phyloP scores from a whole-genome alignment of 2,329 filamentous ascomycete species.

The Zymoseptoria passerinii region DNA sequence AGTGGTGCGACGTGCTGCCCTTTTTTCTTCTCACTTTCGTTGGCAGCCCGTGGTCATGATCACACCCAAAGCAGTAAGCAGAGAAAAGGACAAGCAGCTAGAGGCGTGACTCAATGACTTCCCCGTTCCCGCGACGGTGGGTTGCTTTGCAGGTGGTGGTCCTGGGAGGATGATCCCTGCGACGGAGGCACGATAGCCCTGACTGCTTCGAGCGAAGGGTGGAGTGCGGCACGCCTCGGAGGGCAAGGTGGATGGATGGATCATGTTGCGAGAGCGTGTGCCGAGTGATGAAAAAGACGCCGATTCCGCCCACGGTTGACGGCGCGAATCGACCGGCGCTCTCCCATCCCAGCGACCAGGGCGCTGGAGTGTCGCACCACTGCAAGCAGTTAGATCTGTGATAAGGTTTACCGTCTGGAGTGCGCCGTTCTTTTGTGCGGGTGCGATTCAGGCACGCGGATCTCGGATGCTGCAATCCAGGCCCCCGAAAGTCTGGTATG shows the following conservation, averaged over 20 bases:
- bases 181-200: constrained; percentile 20
- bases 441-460: constrained; percentile 2
- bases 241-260: neutral
- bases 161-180: constrained; percentile 33
- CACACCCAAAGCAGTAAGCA: constrained; percentile 26
- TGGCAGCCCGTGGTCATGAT: constrained; percentile 23
- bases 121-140: constrained; percentile 37
- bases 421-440: neutral
- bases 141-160: constrained; percentile 28
- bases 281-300: constrained; percentile 7
- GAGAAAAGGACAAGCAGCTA: constrained; percentile 32
- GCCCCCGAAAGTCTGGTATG: neutral
- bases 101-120: constrained; percentile 29
- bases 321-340: constrained; percentile 24
- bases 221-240: constrained; percentile 2
- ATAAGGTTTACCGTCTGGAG: constrained; percentile 18
- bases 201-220: constrained; percentile 21
- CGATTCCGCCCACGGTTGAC: constrained; percentile 16
- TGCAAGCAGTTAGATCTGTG: constrained; percentile 19
- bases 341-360: constrained; percentile 23
- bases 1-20: constrained; percentile 26
- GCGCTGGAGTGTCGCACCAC: constrained; percentile 21
- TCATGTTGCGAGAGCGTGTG: neutral
- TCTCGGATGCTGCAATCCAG: constrained; percentile 7
- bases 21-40: constrained; percentile 22